Evolutionary conservation across 805 yeast genomes (phyloP), one percentile per base, ranked within the genome.

Genomic region (Candida berthetii): DNA sequence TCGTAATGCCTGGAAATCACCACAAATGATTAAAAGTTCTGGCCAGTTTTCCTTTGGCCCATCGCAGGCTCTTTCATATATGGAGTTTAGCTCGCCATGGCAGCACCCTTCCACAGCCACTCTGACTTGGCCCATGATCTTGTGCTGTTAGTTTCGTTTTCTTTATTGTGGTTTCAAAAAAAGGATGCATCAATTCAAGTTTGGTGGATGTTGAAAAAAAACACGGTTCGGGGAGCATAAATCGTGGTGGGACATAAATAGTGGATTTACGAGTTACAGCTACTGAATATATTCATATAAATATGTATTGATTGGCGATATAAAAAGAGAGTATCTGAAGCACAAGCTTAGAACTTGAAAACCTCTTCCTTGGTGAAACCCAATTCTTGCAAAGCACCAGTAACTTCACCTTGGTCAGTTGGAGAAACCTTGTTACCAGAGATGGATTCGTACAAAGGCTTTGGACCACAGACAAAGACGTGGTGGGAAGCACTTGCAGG

Each of bases 391-490:
- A 93, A 78, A 39, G 82, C 79, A 59, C 99, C 99, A 24, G 82
- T 71, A 43, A 93, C 76, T 67, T 86, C 96, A 67, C 99, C 99
- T 74, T 93, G 99, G 61, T 90, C 97, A 42, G 81, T 55, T 53
- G 96, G 95, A 39, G 93, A 80, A 37, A 68, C 72, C 77, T 91
- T 91, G 54, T 65, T 63, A 59, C 99, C 99, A 22, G 96, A 86
- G 52, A 89, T 58, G 44, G 96, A 89, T 42, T 83, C 73, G 81
- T 86, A 86, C 62, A 93, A 74, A 34, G 85, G 85, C 57, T 96
- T 95, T 45, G 99, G 99, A 42, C 99, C 99, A 66, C 99, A 93
- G 43, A 91, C 85, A 54, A 85, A 91, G 44, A 90, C 76, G 59
- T 82, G 84, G 55, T 76, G 70, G 64, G 82, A 77, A 43, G 78